Evolutionary conservation across 176 grass and related monocot species (phyloP).

Genomic region (Rhynchospora breviuscula): DNA sequence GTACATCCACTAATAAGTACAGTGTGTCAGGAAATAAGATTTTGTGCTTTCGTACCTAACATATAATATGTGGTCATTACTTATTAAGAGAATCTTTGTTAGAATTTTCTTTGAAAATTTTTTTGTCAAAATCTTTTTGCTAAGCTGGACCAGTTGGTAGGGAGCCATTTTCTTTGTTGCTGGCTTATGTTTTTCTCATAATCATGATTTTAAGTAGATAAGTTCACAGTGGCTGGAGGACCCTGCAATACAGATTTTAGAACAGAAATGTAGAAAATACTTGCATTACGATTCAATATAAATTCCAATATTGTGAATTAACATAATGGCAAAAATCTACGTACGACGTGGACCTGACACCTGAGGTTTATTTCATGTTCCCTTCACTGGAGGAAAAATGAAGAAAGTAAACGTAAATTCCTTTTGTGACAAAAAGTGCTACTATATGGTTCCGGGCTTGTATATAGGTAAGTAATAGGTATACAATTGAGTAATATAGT

Average conservation of each 20-base stretch:
- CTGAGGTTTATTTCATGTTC: too few relatives aligned
- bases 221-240: not conserved
- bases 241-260: not conserved
- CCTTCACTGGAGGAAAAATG: too few relatives aligned
- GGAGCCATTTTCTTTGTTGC: slow-evolving; percentile 11
- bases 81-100: not conserved
- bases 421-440: too few relatives aligned
- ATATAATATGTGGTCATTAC: not conserved
- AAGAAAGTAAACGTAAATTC: too few relatives aligned
- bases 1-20: too few relatives aligned
- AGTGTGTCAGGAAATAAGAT: not conserved
- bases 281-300: not conserved
- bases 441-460: too few relatives aligned
- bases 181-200: not conserved
- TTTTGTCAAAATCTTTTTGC: not conserved
- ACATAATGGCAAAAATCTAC: too few relatives aligned
- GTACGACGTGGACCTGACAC: too few relatives aligned
- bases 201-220: not conserved
- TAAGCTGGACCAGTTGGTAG: slow-evolving; percentile 13
- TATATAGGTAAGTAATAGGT: too few relatives aligned
- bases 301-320: too few relatives aligned
- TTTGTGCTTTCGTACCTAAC: not conserved
- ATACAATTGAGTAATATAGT: too few relatives aligned
- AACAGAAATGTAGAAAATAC: not conserved
- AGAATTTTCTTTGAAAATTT: not conserved